Evolutionary conservation across 768 basidiomycete species (phyloP).

Genomic region (Naganishia onofrii): DNA sequence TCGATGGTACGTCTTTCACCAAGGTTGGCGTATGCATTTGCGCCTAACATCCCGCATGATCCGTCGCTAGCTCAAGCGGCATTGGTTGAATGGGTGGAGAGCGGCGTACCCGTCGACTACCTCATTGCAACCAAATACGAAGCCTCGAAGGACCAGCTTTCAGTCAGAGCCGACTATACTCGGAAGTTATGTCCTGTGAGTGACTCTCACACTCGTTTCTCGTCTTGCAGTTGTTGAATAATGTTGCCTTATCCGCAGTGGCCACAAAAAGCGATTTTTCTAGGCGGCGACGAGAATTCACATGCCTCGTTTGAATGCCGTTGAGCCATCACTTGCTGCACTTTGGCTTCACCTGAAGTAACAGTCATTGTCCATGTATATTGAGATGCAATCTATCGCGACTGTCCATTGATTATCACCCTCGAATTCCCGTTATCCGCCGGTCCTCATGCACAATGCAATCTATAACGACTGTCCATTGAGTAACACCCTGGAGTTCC

Average conservation of each 20-base stretch:
- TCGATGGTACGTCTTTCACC: not conserved
- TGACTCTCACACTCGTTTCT: not conserved
- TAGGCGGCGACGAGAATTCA: not conserved
- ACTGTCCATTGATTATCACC: constrained; percentile 9
- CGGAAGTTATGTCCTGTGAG: not conserved
- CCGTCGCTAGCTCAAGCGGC: not conserved
- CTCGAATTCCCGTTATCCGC: not conserved
- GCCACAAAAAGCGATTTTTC: not conserved
- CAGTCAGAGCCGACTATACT: not conserved
- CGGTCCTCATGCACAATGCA: too few species aligned
- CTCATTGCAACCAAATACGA: not conserved
- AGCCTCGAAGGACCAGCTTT: not conserved
- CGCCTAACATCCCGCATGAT: not conserved
- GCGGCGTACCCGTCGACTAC: not conserved
- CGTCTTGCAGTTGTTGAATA: not conserved
- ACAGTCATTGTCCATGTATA: not conserved
- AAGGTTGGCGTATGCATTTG: too few species aligned
- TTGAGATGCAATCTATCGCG: not conserved
- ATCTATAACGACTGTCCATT: constrained; percentile 10
- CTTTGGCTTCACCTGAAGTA: too few species aligned
- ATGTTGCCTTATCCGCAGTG: not conserved
- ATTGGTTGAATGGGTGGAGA: not conserved
- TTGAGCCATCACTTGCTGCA: not conserved
- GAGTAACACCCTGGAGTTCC: not conserved
- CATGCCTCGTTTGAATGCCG: not conserved